Evolutionary conservation across 2,329 filamentous ascomycete species (phyloP), one percentile per base, ranked within the genome.

Genomic region (Alternaria brassicicola): DNA sequence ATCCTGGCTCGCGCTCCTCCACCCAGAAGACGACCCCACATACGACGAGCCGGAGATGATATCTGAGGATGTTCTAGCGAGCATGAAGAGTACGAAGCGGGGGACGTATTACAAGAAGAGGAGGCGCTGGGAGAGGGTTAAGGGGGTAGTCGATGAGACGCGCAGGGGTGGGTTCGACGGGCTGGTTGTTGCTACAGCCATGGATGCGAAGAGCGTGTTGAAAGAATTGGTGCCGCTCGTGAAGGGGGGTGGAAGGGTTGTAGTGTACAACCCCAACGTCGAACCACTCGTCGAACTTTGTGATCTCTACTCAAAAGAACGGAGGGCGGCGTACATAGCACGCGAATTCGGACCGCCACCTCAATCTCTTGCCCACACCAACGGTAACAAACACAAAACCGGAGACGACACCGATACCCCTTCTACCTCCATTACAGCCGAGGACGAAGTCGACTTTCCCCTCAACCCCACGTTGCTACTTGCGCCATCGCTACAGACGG

Each of bases 91-190:
- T 13, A 92, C 89, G 63, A 93, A 93, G 56, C 85, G 93, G 31
- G 90, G 90, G 26, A 89, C 88, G 52, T 96, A 97, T 78, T 92
- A 91, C 81, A 91, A 92, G 70, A 99, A 99, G 81, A 88, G 91
- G 15, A 85, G 92, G 45, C 85, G 95, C 23, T 97, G 91, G 89
- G 87, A 88, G 42, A 86, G 88, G 36, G 86, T 88, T 6, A 87
- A 85, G 21, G 82, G 86, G 46, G 87, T 95, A 6, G 89, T 97
- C 12, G 87, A 96, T 66, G 85, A 88, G 47, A 88, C 92, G 0
- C 85, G 89, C 2, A 82, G 84, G 1, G 93, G 94, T 12, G 88
- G 86, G 17, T 97, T 96, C 72, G 88, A 93, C 19, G 93, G 93
- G 1, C 84, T 98, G 0, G 85, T 96, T 6, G 86, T 96, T 2